Base-by-base conservation (phyloP, 768 basidiomycete genomes). In the Polyporus arcularius region DNA sequence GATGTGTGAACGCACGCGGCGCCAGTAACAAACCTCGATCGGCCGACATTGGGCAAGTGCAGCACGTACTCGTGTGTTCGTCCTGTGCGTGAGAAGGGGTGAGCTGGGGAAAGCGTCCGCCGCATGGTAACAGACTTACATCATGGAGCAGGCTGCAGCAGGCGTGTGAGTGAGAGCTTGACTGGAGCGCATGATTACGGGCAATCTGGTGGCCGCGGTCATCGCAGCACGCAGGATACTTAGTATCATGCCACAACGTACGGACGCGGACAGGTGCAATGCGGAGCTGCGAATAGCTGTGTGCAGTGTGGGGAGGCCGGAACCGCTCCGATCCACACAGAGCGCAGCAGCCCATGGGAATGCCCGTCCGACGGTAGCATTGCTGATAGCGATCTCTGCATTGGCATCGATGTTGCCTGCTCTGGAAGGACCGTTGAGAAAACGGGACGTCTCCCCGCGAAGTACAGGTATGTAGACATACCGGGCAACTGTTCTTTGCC, bases 301-400 rank as follows among this genome's bases (percentile, higher is more conserved):
- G n/a, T 48, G 46, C 28, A 21, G 46, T 28, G 26, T 30, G 28
- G 46, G 46, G 28, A 51, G 48, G 48, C 41, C 60, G 60, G 60
- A 35, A 35, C 39, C 43, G 60, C 60, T 49, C 60, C 60, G 48
- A 49, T 28, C 40, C 26, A 21, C 46, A 54, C 49, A 45, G 49
- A 35, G n/a, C 54, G 49, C 60, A 55, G 54, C 32, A 51, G 46
- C 53, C 53, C 46, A 55, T 61, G 60, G 60, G 60, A 61, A 61
- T 48, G n/a, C 6, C n/a, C 28, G 21, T 32, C 48, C 26, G 49
- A 42, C 49, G 43, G 38, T 50, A 55, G 58, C 48, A 38, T 43
- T 15, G 30, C 15, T 55, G 48, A 49, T 41, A 51, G 49, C 39
- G 35, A 55, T 61, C 49, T 28, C 40, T 18, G 53, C 43, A 61